phyloP scores from a whole-genome alignment of 176 grass and related monocot species.

The Dactylis glomerata region DNA sequence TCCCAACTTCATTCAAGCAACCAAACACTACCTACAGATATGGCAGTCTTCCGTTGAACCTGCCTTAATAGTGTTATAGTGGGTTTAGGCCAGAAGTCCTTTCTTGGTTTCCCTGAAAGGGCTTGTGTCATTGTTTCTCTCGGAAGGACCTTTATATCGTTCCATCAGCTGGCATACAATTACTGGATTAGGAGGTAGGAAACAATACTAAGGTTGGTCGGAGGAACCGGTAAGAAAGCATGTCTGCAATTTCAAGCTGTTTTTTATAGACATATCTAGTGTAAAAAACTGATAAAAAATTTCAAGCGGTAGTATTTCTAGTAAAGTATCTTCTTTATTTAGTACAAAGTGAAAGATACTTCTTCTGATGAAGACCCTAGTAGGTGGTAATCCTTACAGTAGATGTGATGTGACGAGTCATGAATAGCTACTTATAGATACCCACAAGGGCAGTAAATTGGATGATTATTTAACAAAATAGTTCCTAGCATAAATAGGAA shows the following conservation, averaged over 20 bases:
- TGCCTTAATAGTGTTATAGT: neutral
- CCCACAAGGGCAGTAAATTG: neutral
- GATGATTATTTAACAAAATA: constrained; percentile 11
- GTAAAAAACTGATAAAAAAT: neutral
- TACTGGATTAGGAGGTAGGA: neutral
- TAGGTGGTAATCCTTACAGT: neutral
- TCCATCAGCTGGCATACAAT: neutral
- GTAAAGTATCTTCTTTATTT: neutral
- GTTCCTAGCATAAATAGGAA: neutral
- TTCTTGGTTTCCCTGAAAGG: neutral
- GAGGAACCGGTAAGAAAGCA: neutral
- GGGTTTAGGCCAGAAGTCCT: neutral
- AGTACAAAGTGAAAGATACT: neutral
- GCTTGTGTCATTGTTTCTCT: neutral
- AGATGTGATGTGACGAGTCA: constrained; percentile 12
- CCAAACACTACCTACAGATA: constrained; percentile 2
- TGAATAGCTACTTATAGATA: neutral
- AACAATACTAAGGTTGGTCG: neutral
- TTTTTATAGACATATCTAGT: neutral
- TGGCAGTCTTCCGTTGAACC: neutral
- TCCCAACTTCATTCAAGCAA: neutral
- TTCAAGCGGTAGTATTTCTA: neutral
- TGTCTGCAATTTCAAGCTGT: neutral
- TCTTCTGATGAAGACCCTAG: neutral
- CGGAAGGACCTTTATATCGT: neutral